Percentiles rank a stretch among this genome's conserved stretches.
These are phyloP conservation scores for Rhododendron simsii DNA, from an alignment of 148 eudicot species.

Conservation along the genomic window DNA sequence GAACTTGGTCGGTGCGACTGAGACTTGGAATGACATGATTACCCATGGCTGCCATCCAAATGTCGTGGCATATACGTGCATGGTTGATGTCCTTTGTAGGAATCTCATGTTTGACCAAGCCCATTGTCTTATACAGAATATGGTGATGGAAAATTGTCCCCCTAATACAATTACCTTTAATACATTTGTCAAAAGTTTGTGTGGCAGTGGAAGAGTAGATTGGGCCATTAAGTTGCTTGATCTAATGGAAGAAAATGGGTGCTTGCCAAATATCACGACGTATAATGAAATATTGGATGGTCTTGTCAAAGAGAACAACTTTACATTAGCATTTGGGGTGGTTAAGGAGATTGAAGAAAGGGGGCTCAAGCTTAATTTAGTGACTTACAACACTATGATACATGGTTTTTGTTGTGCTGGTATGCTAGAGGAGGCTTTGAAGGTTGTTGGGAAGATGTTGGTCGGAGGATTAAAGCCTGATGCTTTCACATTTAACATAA, in stretches of 20 bases:
- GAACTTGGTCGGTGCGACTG: constrained; percentile 56
- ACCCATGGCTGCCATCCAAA: constrained; percentile 63
- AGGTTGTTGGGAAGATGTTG: constrained; percentile 59
- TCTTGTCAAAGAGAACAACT: constrained; percentile 43
- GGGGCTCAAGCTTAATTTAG: constrained; percentile 48
- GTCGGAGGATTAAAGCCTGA: constrained; percentile 50
- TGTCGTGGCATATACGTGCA: constrained; percentile 75
- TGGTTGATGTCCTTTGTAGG: constrained; percentile 76
- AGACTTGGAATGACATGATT: constrained; percentile 79
- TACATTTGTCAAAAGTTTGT: constrained; percentile 55
- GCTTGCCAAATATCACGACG: constrained; percentile 45
- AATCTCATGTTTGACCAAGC: constrained; percentile 65
- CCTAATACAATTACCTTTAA: constrained; percentile 73
- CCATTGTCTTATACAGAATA: constrained; percentile 47
- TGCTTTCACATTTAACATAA: constrained; percentile 51
- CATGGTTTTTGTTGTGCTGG: constrained; percentile 47
- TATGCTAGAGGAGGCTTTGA: constrained; percentile 40
- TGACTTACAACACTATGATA: constrained; percentile 56
- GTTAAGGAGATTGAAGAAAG: constrained; percentile 49
- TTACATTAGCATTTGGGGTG: constrained; percentile 31
- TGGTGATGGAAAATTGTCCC: constrained; percentile 51
- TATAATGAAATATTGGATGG: constrained; percentile 64
- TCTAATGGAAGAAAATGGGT: constrained; percentile 50
- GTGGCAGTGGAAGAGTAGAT: constrained; percentile 48
- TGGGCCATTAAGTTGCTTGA: constrained; percentile 51